Evolutionary conservation across 495 filamentous ascomycete genomes (phyloP), one percentile per base, ranked within the genome.

Genomic region (Corynascus novoguineensis): DNA sequence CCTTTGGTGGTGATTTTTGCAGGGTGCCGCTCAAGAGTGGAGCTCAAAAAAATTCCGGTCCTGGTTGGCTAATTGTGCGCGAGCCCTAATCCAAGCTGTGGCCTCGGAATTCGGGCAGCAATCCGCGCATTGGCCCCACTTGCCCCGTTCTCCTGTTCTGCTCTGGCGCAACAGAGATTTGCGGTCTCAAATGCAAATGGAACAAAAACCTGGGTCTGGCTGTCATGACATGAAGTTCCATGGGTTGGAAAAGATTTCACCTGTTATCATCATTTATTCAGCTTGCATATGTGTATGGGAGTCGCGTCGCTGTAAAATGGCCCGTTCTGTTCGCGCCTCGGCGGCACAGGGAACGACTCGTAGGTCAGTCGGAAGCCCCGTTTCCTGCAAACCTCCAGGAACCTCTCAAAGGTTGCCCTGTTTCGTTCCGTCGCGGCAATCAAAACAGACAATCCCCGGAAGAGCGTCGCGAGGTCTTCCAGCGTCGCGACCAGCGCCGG

Each of bases 371-470:
- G 40, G 51, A 76, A 73, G 15, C 63, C 60, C 5, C 57, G 60
- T 37, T 60, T 63, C 28, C 50, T 57, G 53, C 75, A 79, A 10
- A 56, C 65, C 0, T 63, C 56, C 35, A 76, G 44, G 51, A 80
- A 80, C 2, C 42, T 65, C 17, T 74, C 54, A 37, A 77, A 79
- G 0, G 77, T 80, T 22, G 67, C 66, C 53, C 61, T 57, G 53
- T 79, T 80, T 50, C 79, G 68, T 48, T 78, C 67, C 5, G 77
- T 79, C n/a, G 75, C 74, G 0, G 75, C 69, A 58, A 78, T 75
- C 40, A 79, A 41, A 31, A 80, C 71, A 5, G 48, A 54, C 1
- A 69, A 57, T 0, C 52, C 58, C 0, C 76, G 75, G 45, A 68
- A 75, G 35, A 74, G 52, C 0, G 32, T 61, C 3, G 71, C 59